Evolutionary conservation across 1,284 basidiomycete species (phyloP).

Genomic region (Sporisorium scitamineum): DNA sequence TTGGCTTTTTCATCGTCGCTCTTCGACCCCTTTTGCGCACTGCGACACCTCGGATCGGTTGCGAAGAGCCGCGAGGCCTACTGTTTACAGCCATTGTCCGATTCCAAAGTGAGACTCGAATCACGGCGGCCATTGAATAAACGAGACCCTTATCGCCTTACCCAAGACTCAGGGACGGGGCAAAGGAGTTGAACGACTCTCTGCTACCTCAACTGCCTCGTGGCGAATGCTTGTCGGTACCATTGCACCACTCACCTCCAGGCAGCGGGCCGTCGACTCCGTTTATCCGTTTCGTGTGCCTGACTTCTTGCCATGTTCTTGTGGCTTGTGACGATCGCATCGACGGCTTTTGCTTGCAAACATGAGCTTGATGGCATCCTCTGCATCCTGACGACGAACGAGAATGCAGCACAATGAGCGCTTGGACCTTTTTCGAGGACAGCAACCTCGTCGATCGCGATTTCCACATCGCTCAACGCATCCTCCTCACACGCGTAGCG

Average conservation of each 20-base stretch:
- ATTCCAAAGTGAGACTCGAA: neutral
- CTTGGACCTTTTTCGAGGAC: neutral
- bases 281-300: neutral
- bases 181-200: too few relatives aligned
- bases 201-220: neutral
- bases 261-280: neutral
- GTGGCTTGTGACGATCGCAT: neutral
- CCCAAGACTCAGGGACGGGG: neutral
- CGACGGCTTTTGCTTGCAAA: neutral
- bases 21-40: neutral
- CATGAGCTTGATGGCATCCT: neutral
- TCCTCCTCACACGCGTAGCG: neutral
- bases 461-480: neutral
- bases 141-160: neutral
- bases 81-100: neutral
- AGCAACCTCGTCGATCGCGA: neutral
- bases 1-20: neutral
- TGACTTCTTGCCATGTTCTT: neutral
- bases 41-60: neutral
- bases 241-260: neutral
- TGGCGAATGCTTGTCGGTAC: neutral
- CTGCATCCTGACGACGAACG: neutral
- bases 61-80: neutral
- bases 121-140: constrained; percentile 2
- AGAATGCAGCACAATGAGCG: neutral